A percentile compares a stretch with the other conserved stretches of the same genome.
Evolutionary conservation across 805 yeast species (phyloP).

Genomic region (Myxozyma kluyveri): DNA sequence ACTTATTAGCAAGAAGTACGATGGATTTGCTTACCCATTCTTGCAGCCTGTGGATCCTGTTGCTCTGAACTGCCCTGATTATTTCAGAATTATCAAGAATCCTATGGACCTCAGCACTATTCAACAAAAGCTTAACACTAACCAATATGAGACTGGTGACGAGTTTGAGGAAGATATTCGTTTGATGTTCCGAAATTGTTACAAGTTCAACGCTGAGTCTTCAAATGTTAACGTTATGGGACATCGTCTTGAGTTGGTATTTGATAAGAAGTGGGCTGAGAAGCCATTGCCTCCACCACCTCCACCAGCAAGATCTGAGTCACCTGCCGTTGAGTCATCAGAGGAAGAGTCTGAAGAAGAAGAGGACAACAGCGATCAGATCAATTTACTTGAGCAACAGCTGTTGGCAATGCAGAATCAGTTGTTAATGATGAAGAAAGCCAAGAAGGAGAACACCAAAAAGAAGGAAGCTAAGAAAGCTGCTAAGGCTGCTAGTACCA

Average conservation of each 20-base stretch:
- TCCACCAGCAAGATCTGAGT: conserved; percentile 49
- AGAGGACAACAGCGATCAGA: conserved; percentile 76
- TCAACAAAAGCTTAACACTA: conserved; percentile 73
- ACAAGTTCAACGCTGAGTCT: conserved; percentile 92
- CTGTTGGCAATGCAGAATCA: conserved; percentile 81
- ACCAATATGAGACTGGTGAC: conserved; percentile 84
- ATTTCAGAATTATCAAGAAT: conserved; percentile 76
- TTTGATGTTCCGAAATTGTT: conserved; percentile 84
- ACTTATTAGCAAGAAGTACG: conserved; percentile 76
- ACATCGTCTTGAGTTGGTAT: conserved; percentile 79
- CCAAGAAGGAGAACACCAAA: conserved; percentile 59
- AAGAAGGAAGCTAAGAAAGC: conserved; percentile 48
- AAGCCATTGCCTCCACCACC: conserved; percentile 58
- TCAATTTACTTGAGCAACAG: conserved; percentile 83
- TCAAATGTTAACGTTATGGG: conserved; percentile 96
- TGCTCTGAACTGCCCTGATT: conserved; percentile 87
- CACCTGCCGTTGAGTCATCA: conserved; percentile 39
- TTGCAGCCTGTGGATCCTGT: conserved; percentile 93
- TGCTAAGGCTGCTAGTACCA: conserved; percentile 39
- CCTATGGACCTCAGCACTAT: conserved; percentile 96
- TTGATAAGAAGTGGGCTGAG: conserved; percentile 84
- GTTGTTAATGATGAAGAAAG: conserved; percentile 75
- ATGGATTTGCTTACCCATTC: conserved; percentile 83
- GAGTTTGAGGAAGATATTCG: conserved; percentile 82
- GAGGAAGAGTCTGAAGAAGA: conserved; percentile 57